Base-by-base conservation (phyloP, 2,329 filamentous ascomycete genomes). In the Colletotrichum kahawae region DNA sequence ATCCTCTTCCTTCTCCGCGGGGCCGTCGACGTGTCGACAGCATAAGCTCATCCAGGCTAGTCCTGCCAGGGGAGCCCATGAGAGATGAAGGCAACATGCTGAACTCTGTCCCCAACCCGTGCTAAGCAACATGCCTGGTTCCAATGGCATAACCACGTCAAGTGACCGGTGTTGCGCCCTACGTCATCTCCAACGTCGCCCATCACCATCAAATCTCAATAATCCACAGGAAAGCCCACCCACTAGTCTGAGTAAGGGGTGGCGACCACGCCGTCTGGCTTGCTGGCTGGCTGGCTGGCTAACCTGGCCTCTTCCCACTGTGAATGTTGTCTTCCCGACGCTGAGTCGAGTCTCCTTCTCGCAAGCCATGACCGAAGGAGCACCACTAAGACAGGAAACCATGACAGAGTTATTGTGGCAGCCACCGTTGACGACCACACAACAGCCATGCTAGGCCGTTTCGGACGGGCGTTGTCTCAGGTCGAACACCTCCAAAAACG, bases 381-480 rank as follows among this genome's bases (percentile, higher is more conserved):
- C 38, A 27, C 27, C 31, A 27, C 36, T 31, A 54, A 63, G 24
- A 60, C n/a, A 34, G 60, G 38, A 63, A 71, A 67, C 43, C 34
- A 67, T 66, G 54, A 56, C 62, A 63, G 36, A 67, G n/a, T 62
- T 27, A 48, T 66, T 54, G 68, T 71, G 62, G 62, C n/a, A 36
- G 18, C 51, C 36, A 57, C 21, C 36, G 62, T 31, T 18, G 38
- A 62, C 60, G 56, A 33, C 57, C 62, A 54, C 51, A 51, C 43
- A 21, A 24, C 43, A 51, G 43, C 43, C 43, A 31, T 66, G 38
- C 33, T 62, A 63, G 54, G 54, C 68, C 72, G 68, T 75, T 72
- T 72, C 63, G 68, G 69, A 67, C 63, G 38, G 56, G 14, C 31
- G 21, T 18, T 63, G 72, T 75, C 72, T 71, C 72, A 75, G 68